Base-by-base conservation (phyloP, 805 yeast genomes). In the Starmerella bombicola region DNA sequence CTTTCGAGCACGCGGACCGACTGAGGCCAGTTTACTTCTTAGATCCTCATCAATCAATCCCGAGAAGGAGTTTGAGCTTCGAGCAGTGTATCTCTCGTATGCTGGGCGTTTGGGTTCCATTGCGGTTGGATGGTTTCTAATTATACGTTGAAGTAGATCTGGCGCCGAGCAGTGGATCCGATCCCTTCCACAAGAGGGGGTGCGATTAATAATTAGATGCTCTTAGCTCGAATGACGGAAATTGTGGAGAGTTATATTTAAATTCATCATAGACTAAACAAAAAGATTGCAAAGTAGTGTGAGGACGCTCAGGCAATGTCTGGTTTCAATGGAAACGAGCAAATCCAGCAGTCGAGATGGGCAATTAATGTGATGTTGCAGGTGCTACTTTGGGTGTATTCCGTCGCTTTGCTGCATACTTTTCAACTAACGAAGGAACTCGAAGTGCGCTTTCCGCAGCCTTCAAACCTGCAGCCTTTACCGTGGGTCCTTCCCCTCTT, bases 381-480 rank as follows among this genome's bases (percentile, higher is more conserved):
- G 53, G 51, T 2, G 51, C 53, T 2, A 45, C 45, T 21, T 39
- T 39, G 1, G 49, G 48, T 3, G 21, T 39, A 8, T 31, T 40
- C n/a, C 76, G 68, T 45, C 94, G 64, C 17, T 68, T 45, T 30
- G 66, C 65, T 12, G 74, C 73, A 55, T 71, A 82, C 52, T 77
- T 77, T 45, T 79, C 86, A 35, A 84, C 64, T 23, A 73, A 42
- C 0, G 63, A 64, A 32, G 69, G 70, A 4, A 82, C 74, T 9
- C 63, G 60, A 34, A 88, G 62, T 0, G 88, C 95, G 38, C 67
- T 64, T 76, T 78, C 78, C 0, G 98, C 98, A 0, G 96, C 95
- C 41, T 78, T 65, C 18, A 73, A 59, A 0, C 95, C 91, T 0
- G 96, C 97, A 22, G 74, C 78, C 56, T 80, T 81, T 3, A 68